phyloP scores from a whole-genome alignment of 208 protist species.

The Tritrichomonas musculus region DNA sequence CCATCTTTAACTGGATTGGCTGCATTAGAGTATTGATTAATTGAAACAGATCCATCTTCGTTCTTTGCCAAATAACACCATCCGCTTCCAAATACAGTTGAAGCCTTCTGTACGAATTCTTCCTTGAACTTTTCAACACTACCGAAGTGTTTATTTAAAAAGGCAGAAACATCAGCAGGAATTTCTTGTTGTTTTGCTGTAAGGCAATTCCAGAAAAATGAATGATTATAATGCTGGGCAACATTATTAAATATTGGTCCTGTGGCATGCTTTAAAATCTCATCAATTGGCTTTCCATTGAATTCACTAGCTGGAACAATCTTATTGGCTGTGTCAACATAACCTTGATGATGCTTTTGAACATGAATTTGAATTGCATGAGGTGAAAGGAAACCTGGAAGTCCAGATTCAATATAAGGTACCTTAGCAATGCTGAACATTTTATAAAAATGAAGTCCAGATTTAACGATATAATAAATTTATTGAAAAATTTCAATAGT shows the following conservation, averaged over 20 bases:
- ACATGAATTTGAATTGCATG: neutral
- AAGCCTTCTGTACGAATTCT: too few species aligned
- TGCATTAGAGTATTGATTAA: too few species aligned
- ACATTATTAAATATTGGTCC: neutral
- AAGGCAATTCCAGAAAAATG: neutral
- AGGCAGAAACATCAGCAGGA: neutral
- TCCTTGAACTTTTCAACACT: too few species aligned
- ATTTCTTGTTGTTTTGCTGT: neutral
- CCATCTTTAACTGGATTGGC: neutral
- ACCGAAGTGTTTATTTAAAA: neutral
- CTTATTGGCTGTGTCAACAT: too few species aligned
- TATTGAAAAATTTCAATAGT: too few species aligned
- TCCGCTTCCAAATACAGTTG: neutral
- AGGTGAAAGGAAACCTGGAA: neutral
- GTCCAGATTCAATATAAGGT: neutral
- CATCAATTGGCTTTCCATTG: neutral
- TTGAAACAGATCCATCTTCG: too few species aligned
- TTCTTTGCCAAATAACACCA: constrained; percentile 32
- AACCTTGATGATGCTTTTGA: too few species aligned
- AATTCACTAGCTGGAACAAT: neutral
- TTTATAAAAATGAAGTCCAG: too few species aligned
- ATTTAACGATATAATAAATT: too few species aligned
- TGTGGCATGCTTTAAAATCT: neutral
- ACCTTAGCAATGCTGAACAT: neutral
- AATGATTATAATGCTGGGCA: too few species aligned